These are phyloP conservation scores for Sextonia rubra DNA, from an alignment of 164 flowering plant species.

Conservation along the genomic window DNA sequence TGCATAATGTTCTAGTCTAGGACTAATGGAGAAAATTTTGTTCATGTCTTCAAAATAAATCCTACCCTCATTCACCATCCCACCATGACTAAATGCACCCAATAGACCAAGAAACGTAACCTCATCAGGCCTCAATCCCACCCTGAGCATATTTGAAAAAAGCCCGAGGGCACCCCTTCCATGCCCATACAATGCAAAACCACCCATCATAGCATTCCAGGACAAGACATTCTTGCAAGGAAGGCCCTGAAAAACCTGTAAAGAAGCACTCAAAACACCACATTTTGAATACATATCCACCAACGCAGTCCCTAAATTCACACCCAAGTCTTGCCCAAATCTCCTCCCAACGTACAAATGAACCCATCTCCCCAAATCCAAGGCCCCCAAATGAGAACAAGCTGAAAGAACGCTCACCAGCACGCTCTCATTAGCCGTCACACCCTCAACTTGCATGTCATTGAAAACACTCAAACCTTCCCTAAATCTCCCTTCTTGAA, in stretches of 20 bases:
- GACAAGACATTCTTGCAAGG: background rate
- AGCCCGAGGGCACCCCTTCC: slow-evolving; percentile 7
- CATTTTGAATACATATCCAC: slow-evolving; percentile 66
- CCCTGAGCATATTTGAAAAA: slow-evolving; percentile 4
- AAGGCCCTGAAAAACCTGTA: slow-evolving; percentile 1
- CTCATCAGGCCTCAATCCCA: slow-evolving; percentile 4
- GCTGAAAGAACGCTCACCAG: slow-evolving; percentile 12
- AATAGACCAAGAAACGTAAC: slow-evolving; percentile 11
- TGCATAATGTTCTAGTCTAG: slow-evolving; percentile 8
- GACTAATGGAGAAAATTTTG: background rate
- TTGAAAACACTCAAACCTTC: slow-evolving; percentile 8
- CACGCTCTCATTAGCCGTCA: slow-evolving; percentile 9
- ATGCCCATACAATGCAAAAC: slow-evolving; percentile 9
- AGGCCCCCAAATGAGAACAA: slow-evolving; percentile 7
- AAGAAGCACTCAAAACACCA: slow-evolving; percentile 19
- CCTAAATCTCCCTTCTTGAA: slow-evolving; percentile 3
- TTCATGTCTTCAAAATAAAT: slow-evolving; percentile 2
- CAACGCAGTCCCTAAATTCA: slow-evolving; percentile 21
- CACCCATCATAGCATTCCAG: slow-evolving; percentile 10
- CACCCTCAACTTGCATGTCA: background rate
- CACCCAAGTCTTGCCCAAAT: slow-evolving; percentile 5
- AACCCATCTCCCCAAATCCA: slow-evolving; percentile 5
- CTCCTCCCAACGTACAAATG: slow-evolving; percentile 10
- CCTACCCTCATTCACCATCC: slow-evolving; percentile 8
- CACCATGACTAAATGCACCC: slow-evolving; percentile 8